phyloP scores from a whole-genome alignment of 768 basidiomycete genomes.

The Lactifluus volemus region DNA sequence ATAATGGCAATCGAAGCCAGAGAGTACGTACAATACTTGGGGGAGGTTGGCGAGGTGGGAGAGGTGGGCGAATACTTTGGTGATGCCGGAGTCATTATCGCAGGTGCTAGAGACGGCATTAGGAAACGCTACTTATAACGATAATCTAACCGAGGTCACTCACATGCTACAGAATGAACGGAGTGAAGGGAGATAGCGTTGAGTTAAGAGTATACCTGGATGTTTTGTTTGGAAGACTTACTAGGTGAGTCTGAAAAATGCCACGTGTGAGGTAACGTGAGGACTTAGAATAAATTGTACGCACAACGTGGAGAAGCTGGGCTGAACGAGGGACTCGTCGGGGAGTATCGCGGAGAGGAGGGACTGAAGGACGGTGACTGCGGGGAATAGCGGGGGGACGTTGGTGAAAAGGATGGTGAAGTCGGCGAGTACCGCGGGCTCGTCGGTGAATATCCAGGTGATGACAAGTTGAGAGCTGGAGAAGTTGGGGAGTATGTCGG shows the following conservation, averaged over 20 bases:
- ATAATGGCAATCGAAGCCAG: background rate
- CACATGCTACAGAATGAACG: conserved; percentile 45
- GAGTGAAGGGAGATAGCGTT: conserved; percentile 6
- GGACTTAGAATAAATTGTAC: conserved; percentile 26
- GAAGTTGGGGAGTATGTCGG: conserved; percentile 88
- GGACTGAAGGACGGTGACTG: conserved; percentile 91
- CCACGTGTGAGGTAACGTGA: conserved; percentile 1
- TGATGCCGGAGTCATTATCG: conserved; percentile 80
- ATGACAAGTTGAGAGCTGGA: conserved; percentile 72
- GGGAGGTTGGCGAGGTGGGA: conserved; percentile 87
- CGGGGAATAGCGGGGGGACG: conserved; percentile 85
- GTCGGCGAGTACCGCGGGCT: conserved; percentile 84
- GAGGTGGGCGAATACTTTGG: conserved; percentile 93
- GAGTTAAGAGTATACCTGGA: conserved; percentile 21
- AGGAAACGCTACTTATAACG: conserved; percentile 1
- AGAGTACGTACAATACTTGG: conserved; percentile 71
- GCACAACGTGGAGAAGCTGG: conserved; percentile 83
- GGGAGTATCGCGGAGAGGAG: conserved; percentile 83
- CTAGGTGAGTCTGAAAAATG: conserved; percentile 63
- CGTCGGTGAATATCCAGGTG: conserved; percentile 58
- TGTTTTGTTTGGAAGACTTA: conserved; percentile 32
- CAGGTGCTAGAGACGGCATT: conserved; percentile 45
- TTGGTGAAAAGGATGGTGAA: conserved; percentile 79
- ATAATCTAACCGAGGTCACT: conserved; percentile 24
- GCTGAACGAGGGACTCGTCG: conserved; percentile 81